Conservation (phyloP, 257 asterid genomes). For the Solanum chilense region DNA sequence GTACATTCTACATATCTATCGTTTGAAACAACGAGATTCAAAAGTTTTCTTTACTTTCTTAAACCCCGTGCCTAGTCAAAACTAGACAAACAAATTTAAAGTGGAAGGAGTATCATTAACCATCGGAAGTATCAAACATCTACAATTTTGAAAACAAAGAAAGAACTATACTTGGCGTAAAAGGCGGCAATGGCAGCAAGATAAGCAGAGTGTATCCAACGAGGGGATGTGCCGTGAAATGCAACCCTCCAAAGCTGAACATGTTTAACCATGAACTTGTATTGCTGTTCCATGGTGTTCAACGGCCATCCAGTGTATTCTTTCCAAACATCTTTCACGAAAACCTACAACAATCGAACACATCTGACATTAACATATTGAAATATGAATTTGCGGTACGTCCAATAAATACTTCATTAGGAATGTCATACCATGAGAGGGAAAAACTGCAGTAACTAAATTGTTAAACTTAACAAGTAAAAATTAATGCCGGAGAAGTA, state of each 20-base stretch:
- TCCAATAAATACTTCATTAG: background rate
- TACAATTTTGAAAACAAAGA: background rate
- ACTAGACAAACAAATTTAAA: background rate
- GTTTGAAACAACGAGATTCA: background rate
- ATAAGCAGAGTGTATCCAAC: slow-evolving; percentile 80
- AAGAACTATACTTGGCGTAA: slow-evolving; percentile 66
- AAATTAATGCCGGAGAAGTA: background rate
- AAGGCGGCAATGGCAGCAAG: slow-evolving; percentile 95
- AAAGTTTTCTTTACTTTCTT: background rate
- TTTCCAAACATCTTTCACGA: slow-evolving; percentile 95
- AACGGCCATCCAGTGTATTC: slow-evolving; percentile 96
- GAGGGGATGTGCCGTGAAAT: slow-evolving; percentile 89
- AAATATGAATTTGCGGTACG: background rate
- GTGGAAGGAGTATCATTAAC: background rate
- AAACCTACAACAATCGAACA: slow-evolving; percentile 26
- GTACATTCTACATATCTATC: background rate
- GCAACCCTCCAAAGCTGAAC: slow-evolving; percentile 93
- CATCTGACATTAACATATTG: background rate
- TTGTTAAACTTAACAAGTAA: background rate
- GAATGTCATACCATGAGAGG: background rate
- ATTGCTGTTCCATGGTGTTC: slow-evolving; percentile 86
- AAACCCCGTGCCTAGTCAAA: rapidly evolving
- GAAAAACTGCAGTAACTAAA: background rate
- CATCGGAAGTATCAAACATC: background rate
- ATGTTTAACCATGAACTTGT: slow-evolving; percentile 95